Percentiles rank a stretch among this genome's conserved stretches.
Evolutionary conservation across 345 rosid species (phyloP).

Genomic region (Euphorbia tirucalli): DNA sequence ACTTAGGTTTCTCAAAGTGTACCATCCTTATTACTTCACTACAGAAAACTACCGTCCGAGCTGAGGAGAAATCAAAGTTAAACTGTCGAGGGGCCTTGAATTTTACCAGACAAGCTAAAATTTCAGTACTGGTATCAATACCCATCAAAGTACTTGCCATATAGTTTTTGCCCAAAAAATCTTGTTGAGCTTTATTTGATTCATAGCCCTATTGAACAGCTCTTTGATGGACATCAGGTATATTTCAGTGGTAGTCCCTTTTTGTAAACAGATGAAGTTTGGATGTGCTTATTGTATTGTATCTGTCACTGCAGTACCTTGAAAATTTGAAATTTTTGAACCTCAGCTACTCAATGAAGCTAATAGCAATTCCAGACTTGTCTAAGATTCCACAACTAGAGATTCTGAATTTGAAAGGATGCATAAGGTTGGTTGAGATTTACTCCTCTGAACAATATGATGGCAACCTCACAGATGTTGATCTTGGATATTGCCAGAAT

Average conservation of each 20-base stretch:
- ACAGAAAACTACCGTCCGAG: neutral
- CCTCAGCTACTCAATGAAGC: neutral
- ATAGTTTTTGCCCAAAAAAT: neutral
- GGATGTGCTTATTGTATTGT: neutral
- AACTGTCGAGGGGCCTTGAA: neutral
- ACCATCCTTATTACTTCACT: neutral
- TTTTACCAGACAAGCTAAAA: constrained; percentile 2
- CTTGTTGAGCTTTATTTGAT: constrained; percentile 10
- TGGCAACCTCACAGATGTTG: neutral
- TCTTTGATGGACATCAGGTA: constrained; percentile 2
- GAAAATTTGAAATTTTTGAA: constrained; percentile 10
- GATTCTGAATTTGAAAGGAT: neutral
- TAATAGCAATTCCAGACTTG: constrained; percentile 6
- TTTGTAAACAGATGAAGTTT: neutral
- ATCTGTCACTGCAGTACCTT: constrained; percentile 6
- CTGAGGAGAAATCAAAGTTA: neutral
- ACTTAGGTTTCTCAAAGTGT: neutral
- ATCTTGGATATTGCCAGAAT: neutral
- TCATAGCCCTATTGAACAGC: neutral
- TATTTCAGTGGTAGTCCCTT: neutral
- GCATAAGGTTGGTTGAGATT: neutral
- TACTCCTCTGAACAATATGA: neutral
- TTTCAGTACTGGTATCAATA: neutral
- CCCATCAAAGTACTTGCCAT: constrained; percentile 9
- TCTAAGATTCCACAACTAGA: constrained; percentile 2